Base-by-base conservation (phyloP, 495 filamentous ascomycete genomes). In the Xylaria intraflava region DNA sequence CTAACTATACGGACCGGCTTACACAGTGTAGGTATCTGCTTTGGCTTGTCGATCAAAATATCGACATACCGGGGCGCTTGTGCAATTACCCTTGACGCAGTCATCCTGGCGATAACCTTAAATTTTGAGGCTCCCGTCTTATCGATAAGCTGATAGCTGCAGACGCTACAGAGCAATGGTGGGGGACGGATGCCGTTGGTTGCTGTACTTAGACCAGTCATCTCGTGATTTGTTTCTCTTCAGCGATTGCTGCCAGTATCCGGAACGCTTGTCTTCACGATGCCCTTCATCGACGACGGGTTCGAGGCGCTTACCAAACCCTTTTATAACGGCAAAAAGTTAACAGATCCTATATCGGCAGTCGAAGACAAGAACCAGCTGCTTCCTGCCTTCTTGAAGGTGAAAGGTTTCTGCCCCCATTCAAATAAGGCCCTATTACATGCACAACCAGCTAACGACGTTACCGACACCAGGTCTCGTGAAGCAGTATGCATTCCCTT, bases 271-370 rank as follows among this genome's bases (percentile, higher is more conserved):
- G 52, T 49, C 44, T 53, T 23, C 66, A 70, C 63, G 56, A 78
- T 77, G 69, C 65, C 66, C 51, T 62, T 67, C 29, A 68, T 71
- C 53, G 72, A 75, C 66, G 69, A 81, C 67, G 72, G 74, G 48
- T 96, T 96, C 62, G 87, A 95, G 70, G 89, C 89, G 46, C 81
- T 96, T 12, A 75, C 97, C 38, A 84, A 95, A 70, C 93, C 93
- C 0, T 96, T 97, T 66, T 99, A 99, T 70, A 89, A 92, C 60
- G 91, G 88, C 49, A 99, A 97, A 66, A 84, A 83, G 46, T 72
- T 97, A 48, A 95, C 89, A 0, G 93, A 96, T 56, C 88, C 91
- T 0, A 95, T 99, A 62, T 83, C 88, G 35, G 95, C 94, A n/a
- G 90, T 68, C 35, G 71, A 83, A 55, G 91, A 97, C 71, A 97